Evolutionary conservation across 352 stramenopile species (phyloP).

Genomic region (Pythium aquatile): DNA sequence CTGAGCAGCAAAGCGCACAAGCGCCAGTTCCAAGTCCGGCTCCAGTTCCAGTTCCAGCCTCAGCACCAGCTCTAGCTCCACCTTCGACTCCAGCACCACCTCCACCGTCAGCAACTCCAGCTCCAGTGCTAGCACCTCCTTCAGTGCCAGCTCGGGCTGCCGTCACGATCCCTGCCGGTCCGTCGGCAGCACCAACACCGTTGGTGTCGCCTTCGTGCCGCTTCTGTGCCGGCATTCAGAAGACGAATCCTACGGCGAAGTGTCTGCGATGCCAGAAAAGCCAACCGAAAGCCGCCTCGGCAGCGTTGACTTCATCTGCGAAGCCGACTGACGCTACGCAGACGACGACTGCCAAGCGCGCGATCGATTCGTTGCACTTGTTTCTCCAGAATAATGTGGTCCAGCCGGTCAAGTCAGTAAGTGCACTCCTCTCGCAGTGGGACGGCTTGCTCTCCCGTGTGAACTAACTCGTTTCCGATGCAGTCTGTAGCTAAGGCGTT

Average conservation of each 20-base stretch:
- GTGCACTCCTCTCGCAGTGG: background rate
- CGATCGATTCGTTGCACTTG: background rate
- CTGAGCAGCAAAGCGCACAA: background rate
- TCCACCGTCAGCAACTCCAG: background rate
- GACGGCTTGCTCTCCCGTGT: background rate
- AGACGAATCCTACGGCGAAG: constrained; percentile 1
- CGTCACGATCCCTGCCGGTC: background rate
- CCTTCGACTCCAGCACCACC: background rate
- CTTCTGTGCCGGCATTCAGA: constrained; percentile 20
- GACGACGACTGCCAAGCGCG: background rate
- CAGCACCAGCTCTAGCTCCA: background rate
- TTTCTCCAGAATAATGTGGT: background rate
- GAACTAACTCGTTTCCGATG: background rate
- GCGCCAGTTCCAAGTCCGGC: background rate
- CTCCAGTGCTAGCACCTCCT: background rate
- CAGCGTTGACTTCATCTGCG: background rate
- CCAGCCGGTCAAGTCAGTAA: background rate
- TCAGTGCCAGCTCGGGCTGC: background rate
- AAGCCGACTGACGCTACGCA: background rate
- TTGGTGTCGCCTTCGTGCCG: constrained; percentile 1
- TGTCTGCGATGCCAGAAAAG: constrained; percentile 11
- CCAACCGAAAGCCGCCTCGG: background rate
- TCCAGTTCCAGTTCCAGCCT: background rate
- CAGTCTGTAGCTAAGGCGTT: background rate
- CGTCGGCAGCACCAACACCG: background rate